Base-by-base conservation (phyloP, 164 flowering plant genomes). In the Sextonia rubra region DNA sequence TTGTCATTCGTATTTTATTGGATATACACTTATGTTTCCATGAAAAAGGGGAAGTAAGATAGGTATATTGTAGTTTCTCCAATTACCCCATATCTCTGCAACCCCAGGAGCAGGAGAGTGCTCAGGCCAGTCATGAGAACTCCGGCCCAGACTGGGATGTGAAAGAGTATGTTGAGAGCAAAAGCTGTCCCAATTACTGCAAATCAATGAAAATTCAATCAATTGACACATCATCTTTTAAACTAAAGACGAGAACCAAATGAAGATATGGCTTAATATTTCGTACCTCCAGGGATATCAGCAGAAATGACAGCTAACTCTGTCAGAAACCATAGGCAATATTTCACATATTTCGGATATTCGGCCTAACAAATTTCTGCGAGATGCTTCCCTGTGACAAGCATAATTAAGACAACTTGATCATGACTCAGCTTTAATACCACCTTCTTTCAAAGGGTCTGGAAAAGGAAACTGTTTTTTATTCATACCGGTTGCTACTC, bases 181-280 rank as follows among this genome's bases (percentile, higher is more conserved):
- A 91, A 91, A 2, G 99, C 99, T 26, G 98, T 95, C 18, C 97
- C 99, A 30, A 95, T 89, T 61, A 95, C 97, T 93, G 86, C 48
- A 49, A 62, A 69, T 63, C 20, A 71, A 64, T 12, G 17, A 14
- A 26, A 14, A 27, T 18, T 24, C 18, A 27, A 29, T 30, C 24
- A 27, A 64, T n/a, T 22, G 22, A 11, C 14, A 6, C 67, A 26
- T 23, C 27, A 17, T 26, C 27, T 18, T 25, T 24, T 22, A 7
- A 11, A 56, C 18, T 24, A 23, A 61, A 22, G 12, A 61, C 26
- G 22, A 22, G 64, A 61, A 61, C 23, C 14, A 3, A 22, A 23
- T 24, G 27, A 64, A 64, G 3, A 25, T 32, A 26, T 17, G 26
- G 27, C 67, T 64, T 29, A 25, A 26, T 2, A 25, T 26, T 64